Conservation (phyloP, 1,139 yeast genomes). For the Hansenula anomala region DNA sequence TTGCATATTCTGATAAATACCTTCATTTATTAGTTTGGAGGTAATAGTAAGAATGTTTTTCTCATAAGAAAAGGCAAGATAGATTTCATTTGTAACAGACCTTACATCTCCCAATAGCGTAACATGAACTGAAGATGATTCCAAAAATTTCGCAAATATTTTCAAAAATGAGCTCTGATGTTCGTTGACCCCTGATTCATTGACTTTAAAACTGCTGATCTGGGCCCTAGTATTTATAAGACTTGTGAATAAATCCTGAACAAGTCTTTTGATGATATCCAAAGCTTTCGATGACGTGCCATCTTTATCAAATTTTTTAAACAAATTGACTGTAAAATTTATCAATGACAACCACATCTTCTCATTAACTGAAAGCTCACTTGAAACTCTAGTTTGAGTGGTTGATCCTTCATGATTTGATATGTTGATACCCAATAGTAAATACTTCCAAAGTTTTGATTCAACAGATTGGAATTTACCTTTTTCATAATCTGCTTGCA, state of each 20-base stretch:
- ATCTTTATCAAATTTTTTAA: constrained; percentile 24
- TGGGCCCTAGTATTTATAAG: constrained; percentile 39
- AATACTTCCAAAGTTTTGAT: constrained; percentile 26
- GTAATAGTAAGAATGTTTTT: constrained; percentile 51
- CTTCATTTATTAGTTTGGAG: constrained; percentile 48
- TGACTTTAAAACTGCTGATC: constrained; percentile 23
- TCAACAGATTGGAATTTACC: constrained; percentile 19
- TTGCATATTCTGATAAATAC: constrained; percentile 42
- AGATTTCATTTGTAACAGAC: constrained; percentile 55
- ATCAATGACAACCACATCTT: constrained; percentile 37
- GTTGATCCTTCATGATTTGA: constrained; percentile 20
- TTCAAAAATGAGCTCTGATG: constrained; percentile 36
- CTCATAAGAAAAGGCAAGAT: constrained; percentile 62
- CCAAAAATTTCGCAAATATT: constrained; percentile 47
- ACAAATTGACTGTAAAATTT: constrained; percentile 26
- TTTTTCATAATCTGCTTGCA: constrained; percentile 11
- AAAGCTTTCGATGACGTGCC: constrained; percentile 15
- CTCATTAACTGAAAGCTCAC: constrained; percentile 25
- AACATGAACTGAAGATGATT: constrained; percentile 22
- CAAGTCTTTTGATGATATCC: constrained; percentile 36
- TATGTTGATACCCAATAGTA: constrained; percentile 34
- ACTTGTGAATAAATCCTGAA: constrained; percentile 48
- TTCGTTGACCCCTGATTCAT: constrained; percentile 12
- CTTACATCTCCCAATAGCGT: constrained; percentile 58
- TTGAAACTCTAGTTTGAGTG: constrained; percentile 9